Base-by-base conservation (phyloP, 768 basidiomycete genomes). In the Strobilomyces echinocephalus region DNA sequence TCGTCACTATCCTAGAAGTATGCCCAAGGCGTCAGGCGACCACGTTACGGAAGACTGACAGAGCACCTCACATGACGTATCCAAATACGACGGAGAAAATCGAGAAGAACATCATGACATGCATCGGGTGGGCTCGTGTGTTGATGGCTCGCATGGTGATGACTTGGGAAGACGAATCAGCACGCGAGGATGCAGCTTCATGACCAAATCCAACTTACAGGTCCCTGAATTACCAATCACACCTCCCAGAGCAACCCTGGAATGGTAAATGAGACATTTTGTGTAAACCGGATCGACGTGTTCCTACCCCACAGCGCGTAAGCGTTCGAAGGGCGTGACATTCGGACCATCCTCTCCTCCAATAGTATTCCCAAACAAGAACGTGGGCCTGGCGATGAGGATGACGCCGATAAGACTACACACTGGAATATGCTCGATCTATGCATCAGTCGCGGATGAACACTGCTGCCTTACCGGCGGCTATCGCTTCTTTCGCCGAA, bases 361-460 rank as follows among this genome's bases (percentile, higher is more conserved):
- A 4, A 30, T 18, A 26, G 42, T 46, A 50, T 56, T 51, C 4
- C 85, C 86, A 60, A 97, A 95, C 8, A 97, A 60, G 48, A 83
- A 82, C 1, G 77, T 71, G 0, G 93, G 93, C 34, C 89, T 76
- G 11, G 91, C 88, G 46, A 97, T 91, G 8, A 93, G 74, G 14
- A 94, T 66, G 9, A 92, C 90, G 0, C 92, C 93, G 9, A 79
- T 40, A 31, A 95, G 75, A 66, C 88, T 86, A 44, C 79, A 76
- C 8, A 86, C 81, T 80, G 60, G 18, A 42, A 20, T 46, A 6
- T 15, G 20, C 7, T 30, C 20, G 4, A 40, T 38, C 20, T 7
- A 20, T 34, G 18, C 33, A 14, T 40, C 26, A 10, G 26, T 26
- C 9, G 3, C 6, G 16, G 26, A 36, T 4, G 15, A 46, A 52